These are phyloP conservation scores for Trichoderma sp. DNA, from an alignment of 2,329 filamentous ascomycete species.

Conservation along the genomic window DNA sequence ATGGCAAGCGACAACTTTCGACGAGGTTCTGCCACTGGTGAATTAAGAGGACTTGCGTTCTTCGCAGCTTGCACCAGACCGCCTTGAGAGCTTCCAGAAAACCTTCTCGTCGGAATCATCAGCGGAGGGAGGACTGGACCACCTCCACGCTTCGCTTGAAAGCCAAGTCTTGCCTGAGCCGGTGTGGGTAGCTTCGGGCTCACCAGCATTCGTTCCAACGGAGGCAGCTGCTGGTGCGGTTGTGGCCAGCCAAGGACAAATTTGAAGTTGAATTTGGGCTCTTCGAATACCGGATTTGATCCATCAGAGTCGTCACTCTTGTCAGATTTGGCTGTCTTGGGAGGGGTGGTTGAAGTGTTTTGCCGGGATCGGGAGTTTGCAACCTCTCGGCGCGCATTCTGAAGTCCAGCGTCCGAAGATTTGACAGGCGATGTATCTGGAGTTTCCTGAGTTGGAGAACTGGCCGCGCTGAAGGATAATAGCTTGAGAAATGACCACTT, in stretches of 20 bases:
- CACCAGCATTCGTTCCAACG: slow-evolving; percentile 63
- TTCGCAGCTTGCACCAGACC: slow-evolving; percentile 54
- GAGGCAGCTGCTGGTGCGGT: slow-evolving; percentile 54
- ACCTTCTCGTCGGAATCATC: slow-evolving; percentile 47
- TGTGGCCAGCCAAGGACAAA: slow-evolving; percentile 70
- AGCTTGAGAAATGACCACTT: slow-evolving; percentile 66
- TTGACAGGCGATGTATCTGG: neutral
- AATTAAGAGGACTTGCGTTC: slow-evolving; percentile 48
- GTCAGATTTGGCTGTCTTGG: slow-evolving; percentile 40
- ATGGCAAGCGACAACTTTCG: slow-evolving; percentile 26
- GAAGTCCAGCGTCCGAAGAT: slow-evolving; percentile 49
- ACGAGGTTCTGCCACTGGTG: slow-evolving; percentile 36
- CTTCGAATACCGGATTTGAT: slow-evolving; percentile 56
- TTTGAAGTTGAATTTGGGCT: slow-evolving; percentile 68
- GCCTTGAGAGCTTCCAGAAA: slow-evolving; percentile 49
- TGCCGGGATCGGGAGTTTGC: slow-evolving; percentile 45
- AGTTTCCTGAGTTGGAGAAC: neutral
- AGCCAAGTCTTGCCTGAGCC: slow-evolving; percentile 64
- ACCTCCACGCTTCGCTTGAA: slow-evolving; percentile 42
- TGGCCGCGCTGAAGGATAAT: slow-evolving; percentile 50
- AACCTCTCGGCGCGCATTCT: slow-evolving; percentile 52
- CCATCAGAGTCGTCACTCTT: slow-evolving; percentile 54
- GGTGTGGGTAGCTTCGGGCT: slow-evolving; percentile 69
- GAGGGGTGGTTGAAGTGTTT: slow-evolving; percentile 38
- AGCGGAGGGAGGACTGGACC: slow-evolving; percentile 42